phyloP scores from a whole-genome alignment of 768 basidiomycete species.

The Russula olivacea region DNA sequence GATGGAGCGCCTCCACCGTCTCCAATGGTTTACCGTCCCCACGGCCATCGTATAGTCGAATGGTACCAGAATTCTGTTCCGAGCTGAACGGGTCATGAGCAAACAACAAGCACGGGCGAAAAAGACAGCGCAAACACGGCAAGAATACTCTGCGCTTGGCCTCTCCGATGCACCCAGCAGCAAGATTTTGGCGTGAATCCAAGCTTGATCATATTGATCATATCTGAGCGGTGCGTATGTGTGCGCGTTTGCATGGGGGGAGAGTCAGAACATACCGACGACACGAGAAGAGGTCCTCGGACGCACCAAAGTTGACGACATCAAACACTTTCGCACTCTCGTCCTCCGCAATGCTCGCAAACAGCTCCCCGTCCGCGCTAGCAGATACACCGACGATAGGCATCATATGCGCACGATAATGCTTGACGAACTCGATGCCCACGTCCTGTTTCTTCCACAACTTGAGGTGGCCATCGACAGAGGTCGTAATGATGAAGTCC shows the following conservation, averaged over 20 bases:
- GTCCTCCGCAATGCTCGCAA: conserved; percentile 89
- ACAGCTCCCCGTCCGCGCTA: conserved; percentile 86
- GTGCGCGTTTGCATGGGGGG: neutral
- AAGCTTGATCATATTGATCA: conserved; percentile 97
- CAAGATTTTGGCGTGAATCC: conserved; percentile 81
- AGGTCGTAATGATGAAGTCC: conserved; percentile 90
- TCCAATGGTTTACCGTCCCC: conserved; percentile 76
- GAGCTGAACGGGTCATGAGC: conserved; percentile 47
- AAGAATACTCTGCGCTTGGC: conserved; percentile 80
- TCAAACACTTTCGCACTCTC: conserved; percentile 94
- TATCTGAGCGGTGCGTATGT: conserved; percentile 49
- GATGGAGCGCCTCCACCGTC: conserved; percentile 72
- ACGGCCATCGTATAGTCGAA: conserved; percentile 89
- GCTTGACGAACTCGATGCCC: conserved; percentile 98
- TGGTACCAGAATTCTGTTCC: conserved; percentile 64
- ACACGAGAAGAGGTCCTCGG: neutral
- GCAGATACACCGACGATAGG: conserved; percentile 76
- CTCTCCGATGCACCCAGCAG: conserved; percentile 91
- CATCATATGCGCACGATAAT: conserved; percentile 87
- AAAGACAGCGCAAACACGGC: conserved; percentile 62
- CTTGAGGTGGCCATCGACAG: conserved; percentile 91
- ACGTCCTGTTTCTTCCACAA: conserved; percentile 98
- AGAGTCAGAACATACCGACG: neutral
- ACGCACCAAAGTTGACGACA: conserved; percentile 92
- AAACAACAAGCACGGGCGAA: neutral